Conservation (phyloP, 164 flowering plant species). For the Buxus sempervirens region DNA sequence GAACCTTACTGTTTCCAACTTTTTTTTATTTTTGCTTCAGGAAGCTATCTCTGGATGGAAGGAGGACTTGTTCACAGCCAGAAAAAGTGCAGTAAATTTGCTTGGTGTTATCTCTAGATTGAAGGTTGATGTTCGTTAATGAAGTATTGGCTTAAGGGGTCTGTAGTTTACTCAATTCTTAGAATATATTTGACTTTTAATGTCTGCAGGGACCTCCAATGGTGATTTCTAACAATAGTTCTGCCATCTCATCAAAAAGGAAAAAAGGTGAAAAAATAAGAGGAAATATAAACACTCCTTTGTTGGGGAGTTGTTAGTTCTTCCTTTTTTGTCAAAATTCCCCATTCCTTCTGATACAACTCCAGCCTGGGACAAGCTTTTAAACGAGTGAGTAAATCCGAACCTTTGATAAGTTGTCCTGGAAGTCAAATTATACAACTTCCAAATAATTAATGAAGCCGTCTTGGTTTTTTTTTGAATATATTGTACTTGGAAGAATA, state of each 20-base stretch:
- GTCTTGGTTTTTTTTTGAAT: neutral
- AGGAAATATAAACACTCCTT: conserved; percentile 36
- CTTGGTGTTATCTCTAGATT: conserved; percentile 79
- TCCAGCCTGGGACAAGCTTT: conserved; percentile 23
- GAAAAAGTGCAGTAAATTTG: conserved; percentile 82
- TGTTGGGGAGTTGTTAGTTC: conserved; percentile 70
- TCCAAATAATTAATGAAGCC: neutral
- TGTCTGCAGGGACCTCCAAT: conserved; percentile 62
- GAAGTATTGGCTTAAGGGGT: neutral
- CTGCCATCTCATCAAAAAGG: conserved; percentile 52
- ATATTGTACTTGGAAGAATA: no score
- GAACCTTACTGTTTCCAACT: neutral
- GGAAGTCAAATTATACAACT: neutral
- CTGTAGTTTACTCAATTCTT: neutral
- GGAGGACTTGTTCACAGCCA: conserved; percentile 70
- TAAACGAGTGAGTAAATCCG: conserved; percentile 44
- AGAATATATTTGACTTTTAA: neutral
- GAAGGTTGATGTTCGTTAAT: conserved; percentile 40
- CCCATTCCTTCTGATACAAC: conserved; percentile 50
- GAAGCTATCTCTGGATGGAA: conserved; percentile 82
- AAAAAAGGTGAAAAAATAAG: conserved; percentile 66
- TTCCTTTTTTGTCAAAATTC: conserved; percentile 76
- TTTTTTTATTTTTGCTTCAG: no score
- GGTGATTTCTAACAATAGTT: conserved; percentile 17
- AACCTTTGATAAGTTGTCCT: neutral